phyloP scores from a whole-genome alignment of 306 rosid species.

The Fragaria nilgerrensis region DNA sequence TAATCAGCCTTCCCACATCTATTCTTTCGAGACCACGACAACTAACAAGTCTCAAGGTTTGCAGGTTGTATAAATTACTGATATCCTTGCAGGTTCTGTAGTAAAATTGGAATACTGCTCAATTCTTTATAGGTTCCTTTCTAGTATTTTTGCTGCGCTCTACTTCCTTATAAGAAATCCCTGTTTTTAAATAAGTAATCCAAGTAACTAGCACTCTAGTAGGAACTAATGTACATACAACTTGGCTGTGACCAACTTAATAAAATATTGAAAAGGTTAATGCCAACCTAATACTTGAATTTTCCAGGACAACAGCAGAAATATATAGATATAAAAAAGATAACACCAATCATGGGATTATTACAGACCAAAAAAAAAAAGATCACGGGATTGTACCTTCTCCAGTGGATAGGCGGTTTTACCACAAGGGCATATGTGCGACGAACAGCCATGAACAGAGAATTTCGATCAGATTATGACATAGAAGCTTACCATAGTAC shows the following conservation, averaged over 20 bases:
- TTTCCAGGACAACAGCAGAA: background rate
- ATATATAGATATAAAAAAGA: background rate
- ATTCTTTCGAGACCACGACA: no score
- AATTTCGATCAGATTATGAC: background rate
- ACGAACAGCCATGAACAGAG: background rate
- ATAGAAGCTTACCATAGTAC: no score
- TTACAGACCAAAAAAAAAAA: background rate
- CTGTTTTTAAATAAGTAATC: background rate
- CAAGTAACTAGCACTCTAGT: background rate
- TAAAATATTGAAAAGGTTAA: background rate
- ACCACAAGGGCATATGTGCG: conserved; percentile 30
- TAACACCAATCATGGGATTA: conserved; percentile 6
- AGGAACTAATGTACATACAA: background rate
- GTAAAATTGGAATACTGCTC: no score
- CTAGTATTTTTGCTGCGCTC: background rate
- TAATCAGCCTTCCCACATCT: no score
- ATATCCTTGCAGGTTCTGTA: no score
- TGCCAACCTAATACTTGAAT: background rate
- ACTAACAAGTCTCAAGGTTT: no score
- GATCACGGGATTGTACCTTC: conserved; percentile 54
- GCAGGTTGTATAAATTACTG: background rate
- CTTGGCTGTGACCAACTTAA: background rate
- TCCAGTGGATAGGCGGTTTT: conserved; percentile 94
- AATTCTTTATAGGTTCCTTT: background rate
- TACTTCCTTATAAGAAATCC: background rate